A percentile compares a stretch with the other conserved stretches of the same genome.
Conservation (phyloP, 371 early-diverging fungal genomes). For the Mortierella sp. region DNA sequence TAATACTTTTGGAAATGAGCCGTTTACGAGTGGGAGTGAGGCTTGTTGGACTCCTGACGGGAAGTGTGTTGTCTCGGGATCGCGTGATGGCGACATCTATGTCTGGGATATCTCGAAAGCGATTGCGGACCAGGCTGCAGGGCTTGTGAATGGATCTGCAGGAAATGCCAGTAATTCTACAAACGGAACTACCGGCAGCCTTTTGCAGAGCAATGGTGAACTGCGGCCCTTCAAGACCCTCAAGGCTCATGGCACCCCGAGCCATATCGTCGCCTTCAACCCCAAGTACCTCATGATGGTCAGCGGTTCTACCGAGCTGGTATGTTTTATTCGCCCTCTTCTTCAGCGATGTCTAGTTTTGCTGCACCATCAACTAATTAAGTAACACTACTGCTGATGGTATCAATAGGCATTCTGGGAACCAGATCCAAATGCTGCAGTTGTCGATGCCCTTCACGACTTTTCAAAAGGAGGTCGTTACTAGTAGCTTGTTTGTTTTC, state of each 20-base stretch:
- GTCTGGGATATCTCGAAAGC: constrained; percentile 76
- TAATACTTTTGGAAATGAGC: constrained; percentile 40
- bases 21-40: constrained; percentile 63
- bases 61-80: constrained; percentile 79
- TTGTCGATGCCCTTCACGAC: constrained; percentile 45
- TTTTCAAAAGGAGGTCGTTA: constrained; percentile 47
- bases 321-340: constrained; percentile 37
- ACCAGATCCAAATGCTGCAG: constrained; percentile 50
- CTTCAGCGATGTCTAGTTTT: not conserved
- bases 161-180: not conserved
- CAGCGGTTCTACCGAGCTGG: constrained; percentile 66
- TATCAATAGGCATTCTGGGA: constrained; percentile 59
- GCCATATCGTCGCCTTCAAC: constrained; percentile 76
- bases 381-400: not conserved
- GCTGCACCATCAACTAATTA: not conserved
- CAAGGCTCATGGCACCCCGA: constrained; percentile 61
- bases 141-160: constrained; percentile 5
- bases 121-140: constrained; percentile 33
- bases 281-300: constrained; percentile 81
- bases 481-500: not conserved
- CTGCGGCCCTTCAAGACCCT: constrained; percentile 59
- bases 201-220: constrained; percentile 55
- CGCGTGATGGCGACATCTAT: constrained; percentile 72
- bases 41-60: constrained; percentile 85
- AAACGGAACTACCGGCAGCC: not conserved